Evolutionary conservation across 306 rosid genomes (phyloP), one percentile per base, ranked within the genome.

Genomic region (Inga laurina): DNA sequence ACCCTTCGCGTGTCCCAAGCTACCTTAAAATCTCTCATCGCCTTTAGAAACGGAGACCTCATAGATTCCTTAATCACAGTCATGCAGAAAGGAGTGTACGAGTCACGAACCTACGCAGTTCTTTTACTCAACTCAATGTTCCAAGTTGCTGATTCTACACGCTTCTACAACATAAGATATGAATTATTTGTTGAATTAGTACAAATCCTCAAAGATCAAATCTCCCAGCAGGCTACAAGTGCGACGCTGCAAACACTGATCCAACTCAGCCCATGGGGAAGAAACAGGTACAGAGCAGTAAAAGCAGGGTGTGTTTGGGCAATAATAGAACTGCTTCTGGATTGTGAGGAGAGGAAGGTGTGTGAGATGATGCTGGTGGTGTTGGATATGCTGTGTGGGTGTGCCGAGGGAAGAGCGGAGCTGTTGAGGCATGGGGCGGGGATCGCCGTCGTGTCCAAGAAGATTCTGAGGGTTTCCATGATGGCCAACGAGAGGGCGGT

Each of bases 361-460:
- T 82, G 85, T 10, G 99, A 96, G 70, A 91, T 96, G 98, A 59
- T 86, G 61, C 57, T 96, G 9, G 82, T 86, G 59, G 66, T 81
- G 8, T 62, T 92, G 84, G 98, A 95, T 79, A 80, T 77, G 32
- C 39, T 89, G 0, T 92, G 98, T 43, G 90, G 92, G 39, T 82
- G 92, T 19, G 97, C 98, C 0, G 97, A 95, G 35, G 98, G 98
- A 3, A 83, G 98, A 0, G 97, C 93, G 6, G 92, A 90, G 76
- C 59, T 95, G 22, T 18, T 95, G 73, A 61, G 56, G 3, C 98
- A 95, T 27, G 93, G 87, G 0, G 97, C 96, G 0, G 98, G 98
- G 11, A 5, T 95, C 7, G 95, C 96, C 0, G 78, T 92, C 8
- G 93, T 95, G 24, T 86, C 96, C 0, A 95, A 93, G 89, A 92